Percentiles rank a stretch among this genome's conserved stretches.
These are phyloP conservation scores for Astrocystis sublimbata DNA, from an alignment of 495 filamentous ascomycete species.

Conservation along the genomic window DNA sequence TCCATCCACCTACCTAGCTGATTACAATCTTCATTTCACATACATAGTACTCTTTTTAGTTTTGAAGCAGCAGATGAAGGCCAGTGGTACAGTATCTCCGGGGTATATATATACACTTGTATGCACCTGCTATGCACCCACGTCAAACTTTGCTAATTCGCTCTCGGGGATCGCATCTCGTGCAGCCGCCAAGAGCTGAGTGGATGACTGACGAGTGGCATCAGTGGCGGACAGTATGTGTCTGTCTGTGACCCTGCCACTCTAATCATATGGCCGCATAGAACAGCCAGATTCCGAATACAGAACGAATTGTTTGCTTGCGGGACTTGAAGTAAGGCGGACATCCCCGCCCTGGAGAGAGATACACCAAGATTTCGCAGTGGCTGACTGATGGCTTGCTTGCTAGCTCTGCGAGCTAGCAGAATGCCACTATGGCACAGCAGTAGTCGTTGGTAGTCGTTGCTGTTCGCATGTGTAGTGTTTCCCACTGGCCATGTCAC, in stretches of 20 bases:
- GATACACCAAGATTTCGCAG: no score
- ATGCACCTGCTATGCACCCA: not conserved
- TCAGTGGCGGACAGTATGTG: no score
- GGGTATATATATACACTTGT: not conserved
- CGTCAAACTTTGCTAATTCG: constrained; percentile 13
- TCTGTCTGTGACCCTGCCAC: constrained; percentile 5
- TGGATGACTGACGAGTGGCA: not conserved
- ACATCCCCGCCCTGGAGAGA: not conserved
- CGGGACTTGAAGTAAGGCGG: not conserved
- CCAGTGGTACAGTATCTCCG: no score
- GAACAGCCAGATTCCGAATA: not conserved
- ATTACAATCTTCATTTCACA: not conserved
- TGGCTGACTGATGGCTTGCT: not conserved
- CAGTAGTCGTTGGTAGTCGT: not conserved
- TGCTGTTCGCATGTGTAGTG: constrained; percentile 2
- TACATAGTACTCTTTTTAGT: not conserved
- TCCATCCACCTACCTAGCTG: no score
- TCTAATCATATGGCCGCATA: constrained; percentile 11
- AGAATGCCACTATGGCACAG: constrained; percentile 16
- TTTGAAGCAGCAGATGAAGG: not conserved
- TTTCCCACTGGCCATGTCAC: constrained; percentile 6
- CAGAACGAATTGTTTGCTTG: constrained; percentile 1
- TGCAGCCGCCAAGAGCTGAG: constrained; percentile 16
- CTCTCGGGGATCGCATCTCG: constrained; percentile 4
- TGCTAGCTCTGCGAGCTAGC: not conserved